A percentile compares a stretch with the other conserved stretches of the same genome.
Evolutionary conservation across 768 basidiomycete species (phyloP).

Genomic region (Vishniacozyma victoriae): DNA sequence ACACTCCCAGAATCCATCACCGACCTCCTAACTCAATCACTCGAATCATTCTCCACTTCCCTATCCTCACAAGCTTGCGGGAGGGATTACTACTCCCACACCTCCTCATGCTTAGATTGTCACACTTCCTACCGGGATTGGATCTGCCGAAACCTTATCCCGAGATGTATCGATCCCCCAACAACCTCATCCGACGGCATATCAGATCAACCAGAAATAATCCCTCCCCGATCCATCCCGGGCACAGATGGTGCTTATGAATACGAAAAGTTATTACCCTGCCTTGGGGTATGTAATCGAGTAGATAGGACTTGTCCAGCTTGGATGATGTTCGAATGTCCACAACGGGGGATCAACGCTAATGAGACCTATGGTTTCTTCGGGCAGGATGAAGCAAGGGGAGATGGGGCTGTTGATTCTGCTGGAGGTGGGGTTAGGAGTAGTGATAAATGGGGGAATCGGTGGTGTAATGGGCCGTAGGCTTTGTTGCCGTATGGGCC

Average conservation of each 20-base stretch:
- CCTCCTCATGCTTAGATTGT: slow-evolving; percentile 44
- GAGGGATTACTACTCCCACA: slow-evolving; percentile 43
- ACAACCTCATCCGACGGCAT: background rate
- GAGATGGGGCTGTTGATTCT: slow-evolving; percentile 23
- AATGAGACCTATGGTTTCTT: slow-evolving; percentile 38
- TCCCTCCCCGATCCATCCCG: slow-evolving; percentile 7
- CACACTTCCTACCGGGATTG: slow-evolving; percentile 43
- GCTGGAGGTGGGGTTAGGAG: slow-evolving; percentile 10
- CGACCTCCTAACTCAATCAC: slow-evolving; percentile 19
- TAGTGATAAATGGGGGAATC: slow-evolving; percentile 32
- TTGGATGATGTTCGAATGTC: slow-evolving; percentile 43
- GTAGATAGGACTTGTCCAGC: slow-evolving; percentile 46
- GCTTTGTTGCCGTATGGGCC: too few species aligned
- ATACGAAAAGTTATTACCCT: slow-evolving; percentile 44
- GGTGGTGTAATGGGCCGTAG: slow-evolving; percentile 46
- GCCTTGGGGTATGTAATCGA: slow-evolving; percentile 37
- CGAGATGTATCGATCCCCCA: slow-evolving; percentile 23
- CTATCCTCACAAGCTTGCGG: slow-evolving; percentile 43
- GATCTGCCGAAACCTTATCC: slow-evolving; percentile 41
- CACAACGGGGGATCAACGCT: slow-evolving; percentile 26
- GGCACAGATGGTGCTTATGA: slow-evolving; percentile 22
- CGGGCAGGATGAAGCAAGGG: slow-evolving; percentile 24
- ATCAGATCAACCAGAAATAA: background rate
- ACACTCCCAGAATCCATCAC: slow-evolving; percentile 24
- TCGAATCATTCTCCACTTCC: slow-evolving; percentile 41